Evolutionary conservation across 2,329 filamentous ascomycete species (phyloP), one percentile per base, ranked within the genome.

Genomic region (Lachnellula cervina): DNA sequence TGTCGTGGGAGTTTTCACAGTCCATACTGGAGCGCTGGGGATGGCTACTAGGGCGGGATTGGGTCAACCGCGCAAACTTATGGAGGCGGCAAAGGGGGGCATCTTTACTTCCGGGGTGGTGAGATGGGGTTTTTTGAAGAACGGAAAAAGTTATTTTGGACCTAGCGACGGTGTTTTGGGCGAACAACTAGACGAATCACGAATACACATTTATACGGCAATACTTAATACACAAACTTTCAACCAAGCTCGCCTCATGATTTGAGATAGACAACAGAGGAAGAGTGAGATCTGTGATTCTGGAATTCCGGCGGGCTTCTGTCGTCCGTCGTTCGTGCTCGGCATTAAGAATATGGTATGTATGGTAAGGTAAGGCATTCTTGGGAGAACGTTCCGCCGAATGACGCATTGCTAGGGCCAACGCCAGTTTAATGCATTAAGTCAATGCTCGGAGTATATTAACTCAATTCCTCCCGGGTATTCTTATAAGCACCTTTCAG

Each of bases 1-100:
- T 72, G 55, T 70, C 70, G 4, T 76, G 73, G 73, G 73, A 76
- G 55, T 71, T 75, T 48, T 75, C 72, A n/a, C 67, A 69, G 23
- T 58, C 62, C 9, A 64, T 73, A 2, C 62, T 75, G 28, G 70
- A 73, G 54, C 66, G 69, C 32, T 76, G 73, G 72, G 69, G 71
- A 0, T 74, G 72, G 69, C 55, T 76, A 28, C 56, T 75, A 5
- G 71, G 71, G 4, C 53, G 57, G 13, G 68, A 70, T 48, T 75
- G 72, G 71, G 68, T 69, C 16, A 65, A 70, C 43, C 65, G 73
- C 44, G 71, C 72, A 7, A 75, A 75, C 52, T 73, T 73, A 53
- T 76, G 73, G 73, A 62, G 73, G 50, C 58, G 66, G 43, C 72
- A 75, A 55, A 64, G 73, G 56, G 70, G 71, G 34, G 69, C 64